Evolutionary conservation across 73 alveolate genomes (phyloP), one percentile per base, ranked within the genome.

Genomic region (Durusdinium trenchii): DNA sequence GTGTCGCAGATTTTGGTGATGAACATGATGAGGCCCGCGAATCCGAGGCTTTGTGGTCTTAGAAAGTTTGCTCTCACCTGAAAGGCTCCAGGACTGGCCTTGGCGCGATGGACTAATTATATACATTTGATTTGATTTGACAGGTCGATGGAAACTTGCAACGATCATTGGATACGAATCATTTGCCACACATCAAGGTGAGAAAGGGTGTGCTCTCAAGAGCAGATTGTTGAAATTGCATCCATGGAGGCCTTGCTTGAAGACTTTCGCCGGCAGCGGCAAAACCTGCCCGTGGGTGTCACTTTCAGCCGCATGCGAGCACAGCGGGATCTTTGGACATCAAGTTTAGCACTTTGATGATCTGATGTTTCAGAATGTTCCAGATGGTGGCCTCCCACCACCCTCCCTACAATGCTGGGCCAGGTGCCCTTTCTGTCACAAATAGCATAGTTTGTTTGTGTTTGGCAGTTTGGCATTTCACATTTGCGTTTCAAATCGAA

Each of bases 291-390:
- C 4, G 40, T 16, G 38, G 94, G 94, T 5, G 90, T 91, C 35
- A 91, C 98, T 60, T 91, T 91, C 89, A 91, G 98, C 67, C 87
- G 98, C 42, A 91, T 91, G 98, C 82, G 98, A 30, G 98, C 98
- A 4, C 45, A 91, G 32, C 62, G 98, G 61, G 98, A n/a, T 18
- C 35, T 67, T 5, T 47, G 91, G 91, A 32, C 73, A 23, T 16
- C 69, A 12, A 23, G 23, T 57, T 12, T 57, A 23, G 12, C 23
- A 16, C 23, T 57, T 57, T 57, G 69, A 57, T 57, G 69, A 57
- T 57, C 32, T 57, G 32, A 23, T 57, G 69, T 57, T 57, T 57
- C 23, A 23, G 69, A 57, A 16, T 23, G 69, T 12, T 57, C 32
- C 12, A n/a, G n/a, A n/a, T n/a, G n/a, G n/a, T n/a, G n/a, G n/a